Conservation (phyloP, 495 filamentous ascomycete species). For the Penicillium odoratum region DNA sequence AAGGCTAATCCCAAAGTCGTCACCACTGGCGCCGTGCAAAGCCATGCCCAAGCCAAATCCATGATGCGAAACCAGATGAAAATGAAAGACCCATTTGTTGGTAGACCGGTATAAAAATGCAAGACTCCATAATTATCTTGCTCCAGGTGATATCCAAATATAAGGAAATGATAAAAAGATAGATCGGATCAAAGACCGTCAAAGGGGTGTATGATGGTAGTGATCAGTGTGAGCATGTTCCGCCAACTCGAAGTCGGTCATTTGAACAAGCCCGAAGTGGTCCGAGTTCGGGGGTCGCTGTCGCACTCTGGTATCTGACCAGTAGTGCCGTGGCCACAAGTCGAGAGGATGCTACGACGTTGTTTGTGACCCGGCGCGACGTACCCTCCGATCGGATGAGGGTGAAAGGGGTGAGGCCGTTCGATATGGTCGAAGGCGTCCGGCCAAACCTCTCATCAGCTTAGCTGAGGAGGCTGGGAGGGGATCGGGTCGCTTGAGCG, state of each 20-base stretch:
- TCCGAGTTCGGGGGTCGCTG: constrained; percentile 9
- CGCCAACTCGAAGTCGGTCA: not conserved
- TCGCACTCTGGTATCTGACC: constrained; percentile 14
- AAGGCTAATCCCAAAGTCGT: constrained; percentile 15
- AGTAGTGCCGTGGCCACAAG: constrained; percentile 1
- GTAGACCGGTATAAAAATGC: constrained; percentile 7
- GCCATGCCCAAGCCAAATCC: constrained; percentile 19
- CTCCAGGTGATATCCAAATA: constrained; percentile 11
- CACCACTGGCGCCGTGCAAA: constrained; percentile 25
- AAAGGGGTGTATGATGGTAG: not conserved
- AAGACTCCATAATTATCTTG: constrained; percentile 9
- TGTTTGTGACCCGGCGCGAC: constrained; percentile 15
- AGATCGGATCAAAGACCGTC: constrained; percentile 5
- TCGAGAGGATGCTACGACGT: constrained; percentile 1
- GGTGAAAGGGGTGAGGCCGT: constrained; percentile 7
- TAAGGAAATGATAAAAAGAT: constrained; percentile 1
- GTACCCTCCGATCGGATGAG: constrained; percentile 13
- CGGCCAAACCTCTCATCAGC: constrained; percentile 12
- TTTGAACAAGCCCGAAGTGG: not conserved
- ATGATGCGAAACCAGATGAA: constrained; percentile 17
- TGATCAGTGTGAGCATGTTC: constrained; percentile 3
- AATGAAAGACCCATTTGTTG: constrained; percentile 1
- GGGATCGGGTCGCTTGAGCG: constrained; percentile 14
- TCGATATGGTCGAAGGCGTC: constrained; percentile 13
- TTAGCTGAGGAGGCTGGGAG: constrained; percentile 6